Evolutionary conservation across 2,329 filamentous ascomycete genomes (phyloP), one percentile per base, ranked within the genome.

Genomic region (Stagonosporopsis cucurbitacearum): DNA sequence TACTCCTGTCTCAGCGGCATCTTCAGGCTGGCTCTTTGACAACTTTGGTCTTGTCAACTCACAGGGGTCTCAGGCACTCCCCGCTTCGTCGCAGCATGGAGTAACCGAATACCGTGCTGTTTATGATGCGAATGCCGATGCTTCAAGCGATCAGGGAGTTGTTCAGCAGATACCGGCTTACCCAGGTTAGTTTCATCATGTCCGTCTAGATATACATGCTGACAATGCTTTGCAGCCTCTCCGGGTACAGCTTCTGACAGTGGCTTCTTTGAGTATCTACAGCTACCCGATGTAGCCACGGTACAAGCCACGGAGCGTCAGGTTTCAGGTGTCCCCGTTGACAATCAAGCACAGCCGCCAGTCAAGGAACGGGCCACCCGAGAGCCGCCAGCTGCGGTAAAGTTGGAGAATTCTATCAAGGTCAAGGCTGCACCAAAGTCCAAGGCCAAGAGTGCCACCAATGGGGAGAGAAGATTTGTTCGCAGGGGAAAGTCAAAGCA

Each of bases 1-100:
- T 4, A n/a, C 1, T 15, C 12, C 30, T 1, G 12, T n/a, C 4
- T 3, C 4, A 1, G 13, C 12, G n/a, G 7, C 6, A 5, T 6
- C 3, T 1, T 15, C 15, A 15, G 30, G 30, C 13, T 32, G 30
- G 30, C 13, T 15, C 15, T 5, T 32, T 8, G 8, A 4, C 13
- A 32, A 8, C 13, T 6, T 30, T 11, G 4, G 3, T 12, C 8
- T 11, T 12, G 9, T 11, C 28, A 30, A 6, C 5, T 3, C 30
- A 5, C 8, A 32, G 1, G 30, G 8, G 1, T 1, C n/a, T 5
- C 13, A n/a, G 30, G 2, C 30, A 5, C 6, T n/a, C n/a, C 13
- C 13, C 13, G 13, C 30, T n/a, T 5, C 6, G 7, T 8, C 30
- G n/a, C 30, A 32, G 13, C 13, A 7, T 3, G 30, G 6, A 5